phyloP scores from a whole-genome alignment of 2,329 filamentous ascomycete genomes.

The Rhynchosporium secalis region DNA sequence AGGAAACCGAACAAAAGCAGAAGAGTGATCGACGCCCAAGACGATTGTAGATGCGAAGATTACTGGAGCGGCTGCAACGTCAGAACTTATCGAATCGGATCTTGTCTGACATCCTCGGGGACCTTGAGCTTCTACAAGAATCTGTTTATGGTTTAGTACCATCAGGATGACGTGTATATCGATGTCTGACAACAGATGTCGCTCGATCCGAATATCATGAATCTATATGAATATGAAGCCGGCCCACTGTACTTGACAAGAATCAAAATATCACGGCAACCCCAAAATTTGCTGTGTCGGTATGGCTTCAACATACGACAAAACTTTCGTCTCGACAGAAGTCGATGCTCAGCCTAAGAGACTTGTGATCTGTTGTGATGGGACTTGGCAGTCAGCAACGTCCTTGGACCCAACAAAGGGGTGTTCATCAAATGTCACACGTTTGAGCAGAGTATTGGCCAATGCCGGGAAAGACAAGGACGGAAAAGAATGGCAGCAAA shows the following conservation, averaged over 20 bases:
- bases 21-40: slow-evolving; percentile 1
- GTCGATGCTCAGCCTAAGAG: slow-evolving; percentile 19
- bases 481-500: slow-evolving; percentile 17
- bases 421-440: slow-evolving; percentile 21
- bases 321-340: slow-evolving; percentile 10
- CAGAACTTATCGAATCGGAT: slow-evolving; percentile 5
- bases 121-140: slow-evolving; percentile 6
- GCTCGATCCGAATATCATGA: background rate
- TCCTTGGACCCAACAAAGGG: slow-evolving; percentile 17
- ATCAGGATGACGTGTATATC: background rate
- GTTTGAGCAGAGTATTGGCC: slow-evolving; percentile 18
- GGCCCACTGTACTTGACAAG: too few relatives aligned
- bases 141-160: slow-evolving; percentile 10
- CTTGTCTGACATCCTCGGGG: background rate
- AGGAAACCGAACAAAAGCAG: background rate
- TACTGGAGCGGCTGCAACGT: slow-evolving; percentile 2
- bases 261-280: too few relatives aligned
- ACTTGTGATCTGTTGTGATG: slow-evolving; percentile 27
- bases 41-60: background rate
- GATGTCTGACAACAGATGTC: background rate
- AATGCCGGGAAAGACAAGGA: slow-evolving; percentile 17
- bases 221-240: too few relatives aligned
- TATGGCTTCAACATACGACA: slow-evolving; percentile 9
- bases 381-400: slow-evolving; percentile 26
- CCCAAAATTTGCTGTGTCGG: too few relatives aligned